A percentile compares a stretch with the other conserved stretches of the same genome.
These are phyloP conservation scores for Lasiodiplodia theobromae DNA, from an alignment of 2,329 filamentous ascomycete genomes.

Conservation along the genomic window DNA sequence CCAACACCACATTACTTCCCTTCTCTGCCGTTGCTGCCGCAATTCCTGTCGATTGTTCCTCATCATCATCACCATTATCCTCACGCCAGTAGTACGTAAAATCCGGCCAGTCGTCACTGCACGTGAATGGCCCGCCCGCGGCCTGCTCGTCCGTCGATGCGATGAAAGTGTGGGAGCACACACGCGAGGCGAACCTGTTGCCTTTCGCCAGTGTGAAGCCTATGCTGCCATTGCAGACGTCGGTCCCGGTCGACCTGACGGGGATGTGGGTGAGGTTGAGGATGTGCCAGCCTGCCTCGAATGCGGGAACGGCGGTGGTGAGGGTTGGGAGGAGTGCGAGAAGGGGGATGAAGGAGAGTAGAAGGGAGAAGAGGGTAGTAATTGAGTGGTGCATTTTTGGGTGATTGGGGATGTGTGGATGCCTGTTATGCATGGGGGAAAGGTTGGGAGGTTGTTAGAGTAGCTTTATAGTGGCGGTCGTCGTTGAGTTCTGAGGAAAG, in stretches of 20 bases:
- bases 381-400: not conserved
- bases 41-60: no score
- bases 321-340: not conserved
- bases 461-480: not conserved
- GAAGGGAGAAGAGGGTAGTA: not conserved
- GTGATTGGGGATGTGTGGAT: not conserved
- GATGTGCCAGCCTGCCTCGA: constrained; percentile 6
- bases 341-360: not conserved
- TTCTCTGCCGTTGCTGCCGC: not conserved
- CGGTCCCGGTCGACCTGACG: not conserved
- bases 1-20: not conserved
- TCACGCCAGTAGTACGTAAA: constrained; percentile 14
- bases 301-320: not conserved
- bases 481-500: not conserved
- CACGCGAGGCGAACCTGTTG: not conserved
- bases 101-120: constrained; percentile 3
- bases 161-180: constrained; percentile 2
- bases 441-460: not conserved
- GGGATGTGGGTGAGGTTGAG: constrained; percentile 22
- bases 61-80: no score
- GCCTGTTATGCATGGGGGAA: not conserved
- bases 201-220: not conserved
- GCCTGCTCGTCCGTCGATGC: not conserved
- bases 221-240: constrained; percentile 6
- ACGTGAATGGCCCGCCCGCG: constrained; percentile 3